A percentile compares a stretch with the other conserved stretches of the same genome.
Conservation (phyloP, 1,284 basidiomycete genomes). For the Puccinia brachypodii region DNA sequence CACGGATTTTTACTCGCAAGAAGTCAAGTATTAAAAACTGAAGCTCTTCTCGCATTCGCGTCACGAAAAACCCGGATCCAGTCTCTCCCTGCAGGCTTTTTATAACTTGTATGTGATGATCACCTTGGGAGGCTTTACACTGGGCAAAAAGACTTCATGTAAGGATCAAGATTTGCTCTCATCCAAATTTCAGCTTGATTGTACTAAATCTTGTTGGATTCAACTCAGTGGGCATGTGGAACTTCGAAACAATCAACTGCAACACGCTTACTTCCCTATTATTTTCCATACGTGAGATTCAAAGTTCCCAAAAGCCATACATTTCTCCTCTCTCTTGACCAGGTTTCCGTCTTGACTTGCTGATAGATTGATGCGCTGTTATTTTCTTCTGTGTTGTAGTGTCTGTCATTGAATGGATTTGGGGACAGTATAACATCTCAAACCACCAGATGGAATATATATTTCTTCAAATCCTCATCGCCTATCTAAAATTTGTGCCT, state of each 20-base stretch:
- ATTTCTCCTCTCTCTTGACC: neutral
- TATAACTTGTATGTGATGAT: slow-evolving; percentile 14
- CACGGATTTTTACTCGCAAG: neutral
- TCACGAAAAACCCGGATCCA: neutral
- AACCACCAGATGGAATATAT: neutral
- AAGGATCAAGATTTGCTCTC: neutral
- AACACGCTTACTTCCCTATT: neutral
- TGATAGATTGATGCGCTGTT: neutral
- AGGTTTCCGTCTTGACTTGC: no score
- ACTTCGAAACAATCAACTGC: slow-evolving; percentile 5
- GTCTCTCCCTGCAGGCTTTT: neutral
- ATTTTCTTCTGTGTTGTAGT: neutral
- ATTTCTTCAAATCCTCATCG: neutral
- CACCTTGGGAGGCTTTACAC: neutral
- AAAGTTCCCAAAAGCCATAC: neutral
- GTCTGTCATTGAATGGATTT: slow-evolving; percentile 10
- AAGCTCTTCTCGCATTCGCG: neutral
- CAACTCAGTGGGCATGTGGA: slow-evolving; percentile 27
- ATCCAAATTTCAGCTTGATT: neutral
- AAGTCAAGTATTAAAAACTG: neutral
- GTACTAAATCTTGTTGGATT: neutral
- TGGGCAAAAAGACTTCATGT: slow-evolving; percentile 22
- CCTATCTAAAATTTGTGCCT: neutral
- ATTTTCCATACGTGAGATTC: neutral
- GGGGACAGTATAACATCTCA: neutral